phyloP scores from a whole-genome alignment of 2,329 filamentous ascomycete species.

The Epichloe aotearoae region DNA sequence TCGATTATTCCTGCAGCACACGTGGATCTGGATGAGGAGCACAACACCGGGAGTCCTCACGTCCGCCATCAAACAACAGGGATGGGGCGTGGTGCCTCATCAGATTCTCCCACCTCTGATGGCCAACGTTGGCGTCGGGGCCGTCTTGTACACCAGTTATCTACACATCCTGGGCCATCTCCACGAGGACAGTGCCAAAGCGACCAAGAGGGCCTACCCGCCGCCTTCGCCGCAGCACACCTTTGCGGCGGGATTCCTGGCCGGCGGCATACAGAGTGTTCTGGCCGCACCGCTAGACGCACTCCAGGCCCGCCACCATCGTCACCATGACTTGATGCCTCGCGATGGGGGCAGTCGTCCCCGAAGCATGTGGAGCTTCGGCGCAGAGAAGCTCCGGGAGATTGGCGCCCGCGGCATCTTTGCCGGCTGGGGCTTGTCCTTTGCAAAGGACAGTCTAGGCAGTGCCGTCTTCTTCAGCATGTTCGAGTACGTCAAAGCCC shows the following conservation, averaged over 20 bases:
- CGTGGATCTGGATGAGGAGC: slow-evolving; percentile 40
- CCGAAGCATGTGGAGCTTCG: slow-evolving; percentile 62
- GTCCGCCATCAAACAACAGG: slow-evolving; percentile 53
- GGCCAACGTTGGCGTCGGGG: slow-evolving; percentile 61
- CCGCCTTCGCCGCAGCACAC: slow-evolving; percentile 50
- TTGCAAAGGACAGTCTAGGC: slow-evolving; percentile 57
- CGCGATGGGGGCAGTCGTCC: slow-evolving; percentile 27
- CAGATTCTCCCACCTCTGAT: slow-evolving; percentile 65
- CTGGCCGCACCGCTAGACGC: slow-evolving; percentile 65
- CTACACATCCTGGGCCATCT: slow-evolving; percentile 53
- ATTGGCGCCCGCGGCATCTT: slow-evolving; percentile 63
- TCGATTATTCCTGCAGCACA: slow-evolving; percentile 22
- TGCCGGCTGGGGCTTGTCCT: slow-evolving; percentile 56
- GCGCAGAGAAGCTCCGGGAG: slow-evolving; percentile 47
- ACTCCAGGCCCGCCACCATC: slow-evolving; percentile 54
- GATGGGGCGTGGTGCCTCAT: slow-evolving; percentile 61
- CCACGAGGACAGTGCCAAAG: slow-evolving; percentile 47
- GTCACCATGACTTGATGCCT: slow-evolving; percentile 37
- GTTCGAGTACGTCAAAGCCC: slow-evolving; percentile 66
- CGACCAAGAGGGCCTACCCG: slow-evolving; percentile 52
- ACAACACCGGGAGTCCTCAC: slow-evolving; percentile 59
- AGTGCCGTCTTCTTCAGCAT: slow-evolving; percentile 60
- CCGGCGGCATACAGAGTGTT: slow-evolving; percentile 56
- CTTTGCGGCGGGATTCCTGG: slow-evolving; percentile 56
- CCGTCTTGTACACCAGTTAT: slow-evolving; percentile 64